Evolutionary conservation across 305 asterid species (phyloP).

Genomic region (Fraxinus platypoda): DNA sequence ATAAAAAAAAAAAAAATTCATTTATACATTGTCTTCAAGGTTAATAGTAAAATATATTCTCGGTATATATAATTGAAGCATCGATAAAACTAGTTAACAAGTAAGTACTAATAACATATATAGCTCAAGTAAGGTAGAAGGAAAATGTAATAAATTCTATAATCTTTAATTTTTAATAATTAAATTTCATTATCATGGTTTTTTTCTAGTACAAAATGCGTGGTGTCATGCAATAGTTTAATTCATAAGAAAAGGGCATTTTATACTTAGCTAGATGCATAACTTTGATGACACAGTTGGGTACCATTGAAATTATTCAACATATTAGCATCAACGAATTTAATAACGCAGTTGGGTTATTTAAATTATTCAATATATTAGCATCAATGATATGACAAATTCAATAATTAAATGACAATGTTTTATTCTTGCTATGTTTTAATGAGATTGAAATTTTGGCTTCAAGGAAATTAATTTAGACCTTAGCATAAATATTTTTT

Average conservation of each 20-base stretch:
- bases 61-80: neutral
- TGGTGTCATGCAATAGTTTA: neutral
- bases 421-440: neutral
- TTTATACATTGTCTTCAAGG: neutral
- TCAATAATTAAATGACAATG: neutral
- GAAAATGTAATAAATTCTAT: neutral
- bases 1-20: no score
- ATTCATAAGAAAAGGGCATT: neutral
- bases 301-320: neutral
- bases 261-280: neutral
- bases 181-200: neutral
- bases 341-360: neutral
- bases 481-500: neutral
- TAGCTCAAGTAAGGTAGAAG: neutral
- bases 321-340: neutral
- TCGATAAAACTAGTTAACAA: neutral
- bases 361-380: neutral
- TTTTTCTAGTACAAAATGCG: neutral
- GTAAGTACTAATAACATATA: neutral
- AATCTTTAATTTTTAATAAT: no score
- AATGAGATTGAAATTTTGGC: neutral
- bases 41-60: no score
- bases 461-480: neutral
- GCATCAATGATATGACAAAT: neutral
- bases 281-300: neutral